Evolutionary conservation across 1,284 basidiomycete species (phyloP), one percentile per base, ranked within the genome.

Genomic region (Chalciporus sp.): DNA sequence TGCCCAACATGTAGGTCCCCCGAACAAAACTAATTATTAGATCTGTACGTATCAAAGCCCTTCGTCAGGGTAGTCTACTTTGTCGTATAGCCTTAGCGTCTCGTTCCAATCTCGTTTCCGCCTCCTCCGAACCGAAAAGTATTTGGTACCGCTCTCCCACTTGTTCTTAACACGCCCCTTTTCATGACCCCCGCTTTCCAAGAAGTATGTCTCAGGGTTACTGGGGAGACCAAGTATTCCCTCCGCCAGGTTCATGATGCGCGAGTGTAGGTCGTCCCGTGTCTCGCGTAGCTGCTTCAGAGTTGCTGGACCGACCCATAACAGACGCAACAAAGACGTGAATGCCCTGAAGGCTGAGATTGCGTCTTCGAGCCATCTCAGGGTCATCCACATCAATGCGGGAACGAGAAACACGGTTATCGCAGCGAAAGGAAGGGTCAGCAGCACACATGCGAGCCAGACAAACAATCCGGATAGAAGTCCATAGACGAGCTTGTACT

Each of bases 41-140:
- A 23, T 23, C 23, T 23, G 45, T 28, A 41, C 41, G 17, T 42
- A 27, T 64, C 46, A 64, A 10, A 55, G 27, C 10, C 43, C 51
- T 11, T 69, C 68, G 8, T 60, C 55, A 3, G 69, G 67, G 26
- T 71, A 70, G 29, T 70, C 67, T 7, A 89, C 86, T 61, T 88
- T 79, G 61, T 93, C 91, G 56, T 92, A 91, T 49, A 91, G 69
- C 53, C 88, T 75, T 48, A 93, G 72, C 3, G 85, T 90, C 72
- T 93, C 91, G 62, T 92, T 91, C 91, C 91, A 94, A 63, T 94
- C 92, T 59, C 90, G 80, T 71, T 94, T 94, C 61, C 92, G 76
- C 62, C 91, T 74, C 58, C 91, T 74, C 55, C 80, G 79, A 51
- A 93, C 76, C 5, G 90, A 92, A 66, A 94, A 94, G 64, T 93